Conservation (phyloP, 345 rosid genomes). For the Populus ilicifolia region DNA sequence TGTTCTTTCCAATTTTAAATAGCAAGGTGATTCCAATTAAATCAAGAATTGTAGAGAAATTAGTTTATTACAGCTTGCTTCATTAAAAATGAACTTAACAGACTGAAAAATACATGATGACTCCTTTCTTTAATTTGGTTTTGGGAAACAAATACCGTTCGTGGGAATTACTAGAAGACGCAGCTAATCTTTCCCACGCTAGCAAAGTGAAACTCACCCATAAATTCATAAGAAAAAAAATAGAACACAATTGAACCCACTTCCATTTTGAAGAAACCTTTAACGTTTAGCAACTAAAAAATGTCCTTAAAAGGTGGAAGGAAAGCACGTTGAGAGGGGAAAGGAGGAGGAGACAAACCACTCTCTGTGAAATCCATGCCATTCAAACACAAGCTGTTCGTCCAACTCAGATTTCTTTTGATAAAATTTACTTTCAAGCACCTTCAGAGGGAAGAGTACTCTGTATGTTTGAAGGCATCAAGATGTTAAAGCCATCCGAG, state of each 20-base stretch:
- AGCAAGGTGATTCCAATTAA: no score
- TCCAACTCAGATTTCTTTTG: background rate
- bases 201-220: background rate
- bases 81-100: background rate
- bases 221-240: no score
- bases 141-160: background rate
- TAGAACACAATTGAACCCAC: background rate
- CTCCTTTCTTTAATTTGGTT: background rate
- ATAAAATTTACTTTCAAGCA: slow-evolving; percentile 1
- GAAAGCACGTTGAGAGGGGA: background rate
- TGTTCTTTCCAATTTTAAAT: background rate
- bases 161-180: background rate
- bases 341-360: background rate
- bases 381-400: background rate
- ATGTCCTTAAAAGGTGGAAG: background rate
- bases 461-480: slow-evolving; percentile 94
- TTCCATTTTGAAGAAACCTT: background rate
- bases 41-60: no score
- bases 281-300: background rate
- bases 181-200: background rate
- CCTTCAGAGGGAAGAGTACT: slow-evolving; percentile 61
- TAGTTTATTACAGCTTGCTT: background rate
- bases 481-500: slow-evolving; percentile 75
- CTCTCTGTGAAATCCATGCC: background rate
- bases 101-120: background rate